A percentile compares a stretch with the other conserved stretches of the same genome.
These are phyloP conservation scores for Linum tenue DNA, from an alignment of 345 rosid species.

Conservation along the genomic window DNA sequence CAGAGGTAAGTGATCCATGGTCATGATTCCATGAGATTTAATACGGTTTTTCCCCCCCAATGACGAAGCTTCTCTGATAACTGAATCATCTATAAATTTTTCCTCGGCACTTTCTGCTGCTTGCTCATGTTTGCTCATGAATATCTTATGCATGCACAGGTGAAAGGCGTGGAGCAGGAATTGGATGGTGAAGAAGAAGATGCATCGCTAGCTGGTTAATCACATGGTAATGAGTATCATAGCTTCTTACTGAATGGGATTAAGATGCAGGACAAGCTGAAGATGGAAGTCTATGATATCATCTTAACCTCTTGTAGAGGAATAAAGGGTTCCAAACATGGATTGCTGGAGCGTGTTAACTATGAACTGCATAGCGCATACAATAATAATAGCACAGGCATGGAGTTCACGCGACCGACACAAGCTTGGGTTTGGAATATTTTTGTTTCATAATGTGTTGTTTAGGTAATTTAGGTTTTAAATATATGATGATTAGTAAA, in stretches of 20 bases:
- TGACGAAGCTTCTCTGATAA: not conserved
- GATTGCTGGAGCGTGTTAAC: too few species aligned
- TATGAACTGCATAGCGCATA: too few species aligned
- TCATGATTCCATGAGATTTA: not conserved
- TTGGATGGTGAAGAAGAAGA: constrained; percentile 50
- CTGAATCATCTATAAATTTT: constrained; percentile 3
- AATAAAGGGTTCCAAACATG: too few species aligned
- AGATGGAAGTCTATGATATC: not conserved
- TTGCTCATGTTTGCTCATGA: constrained; percentile 8
- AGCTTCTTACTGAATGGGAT: not conserved
- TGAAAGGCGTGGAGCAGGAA: constrained; percentile 84
- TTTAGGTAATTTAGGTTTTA: too few species aligned
- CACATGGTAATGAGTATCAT: too few species aligned
- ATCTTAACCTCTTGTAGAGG: too few species aligned
- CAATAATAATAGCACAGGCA: too few species aligned
- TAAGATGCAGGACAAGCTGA: not conserved
- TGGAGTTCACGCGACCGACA: too few species aligned
- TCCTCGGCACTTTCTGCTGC: not conserved
- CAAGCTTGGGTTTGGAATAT: too few species aligned
- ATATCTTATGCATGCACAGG: constrained; percentile 34
- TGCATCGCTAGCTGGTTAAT: not conserved
- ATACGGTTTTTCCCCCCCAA: not conserved
- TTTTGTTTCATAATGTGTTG: too few species aligned
- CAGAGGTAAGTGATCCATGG: constrained; percentile 53
- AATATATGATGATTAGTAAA: too few species aligned